Evolutionary conservation across 2,329 filamentous ascomycete species (phyloP).

Genomic region (Juglanconis sp.): DNA sequence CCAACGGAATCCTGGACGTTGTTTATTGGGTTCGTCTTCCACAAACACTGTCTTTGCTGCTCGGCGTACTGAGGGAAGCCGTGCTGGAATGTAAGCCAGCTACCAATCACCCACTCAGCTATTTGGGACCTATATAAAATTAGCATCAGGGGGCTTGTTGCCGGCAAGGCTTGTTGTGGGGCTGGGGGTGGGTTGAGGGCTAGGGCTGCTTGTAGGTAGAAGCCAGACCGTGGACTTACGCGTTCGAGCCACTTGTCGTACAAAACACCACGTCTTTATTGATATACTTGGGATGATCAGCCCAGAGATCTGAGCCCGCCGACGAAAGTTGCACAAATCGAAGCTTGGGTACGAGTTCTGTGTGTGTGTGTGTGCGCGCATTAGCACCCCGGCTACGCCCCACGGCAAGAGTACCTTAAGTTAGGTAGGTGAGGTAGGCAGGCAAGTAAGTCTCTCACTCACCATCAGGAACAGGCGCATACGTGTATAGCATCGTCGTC

Average conservation of each 20-base stretch:
- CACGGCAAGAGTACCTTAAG: not conserved
- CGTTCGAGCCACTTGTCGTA: constrained; percentile 33
- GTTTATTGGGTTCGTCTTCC: constrained; percentile 19
- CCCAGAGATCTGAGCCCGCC: constrained; percentile 38
- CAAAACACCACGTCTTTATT: constrained; percentile 32
- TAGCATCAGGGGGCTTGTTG: not conserved
- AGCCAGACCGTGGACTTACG: constrained; percentile 26
- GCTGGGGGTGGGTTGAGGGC: no score
- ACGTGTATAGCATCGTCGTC: constrained; percentile 34
- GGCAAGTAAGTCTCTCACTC: not conserved
- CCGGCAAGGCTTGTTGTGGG: no score
- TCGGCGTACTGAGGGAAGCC: constrained; percentile 28
- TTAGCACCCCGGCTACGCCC: not conserved
- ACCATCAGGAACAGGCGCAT: constrained; percentile 26
- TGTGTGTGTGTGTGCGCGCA: not conserved
- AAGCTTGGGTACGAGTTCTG: constrained; percentile 29
- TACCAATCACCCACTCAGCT: constrained; percentile 39
- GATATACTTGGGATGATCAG: constrained; percentile 27
- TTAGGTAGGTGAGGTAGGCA: not conserved
- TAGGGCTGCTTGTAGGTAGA: not conserved
- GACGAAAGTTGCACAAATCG: constrained; percentile 38
- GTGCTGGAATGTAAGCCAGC: constrained; percentile 32
- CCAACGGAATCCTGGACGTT: constrained; percentile 7
- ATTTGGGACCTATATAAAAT: constrained; percentile 31
- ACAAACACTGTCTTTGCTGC: constrained; percentile 27